Evolutionary conservation across 805 yeast species (phyloP), one percentile per base, ranked within the genome.

Genomic region (Metschnikowia continentalis): DNA sequence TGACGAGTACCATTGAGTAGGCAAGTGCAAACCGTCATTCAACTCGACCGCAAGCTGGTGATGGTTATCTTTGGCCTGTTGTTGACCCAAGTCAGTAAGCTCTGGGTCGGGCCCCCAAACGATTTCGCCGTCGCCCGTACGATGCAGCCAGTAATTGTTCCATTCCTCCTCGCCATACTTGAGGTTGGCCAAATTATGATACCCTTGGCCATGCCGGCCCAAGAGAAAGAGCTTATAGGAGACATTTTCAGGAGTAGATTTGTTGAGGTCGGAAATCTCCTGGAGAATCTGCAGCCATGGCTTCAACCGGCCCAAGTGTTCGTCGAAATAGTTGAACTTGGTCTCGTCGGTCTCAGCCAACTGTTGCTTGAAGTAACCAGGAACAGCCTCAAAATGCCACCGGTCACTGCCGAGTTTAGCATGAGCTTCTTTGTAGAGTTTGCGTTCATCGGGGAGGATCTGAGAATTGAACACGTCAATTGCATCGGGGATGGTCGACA

Each of bases 131-230:
- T 79, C 79, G 2, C 80, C 79, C 42, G 67, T 63, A 32, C 68
- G 50, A 39, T 65, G 66, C 41, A 75, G 68, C 79, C 80, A 78
- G 53, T 74, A 61, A 42, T 67, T 68, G 50, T 76, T 71, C 81
- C 81, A 78, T 13, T 58, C 71, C 35, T 67, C 61, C 35, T 71
- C 68, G 14, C 82, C 83, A 57, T 78, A 78, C 46, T 65, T 67
- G 15, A 66, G 46, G 56, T 76, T 76, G 26, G 78, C 80, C 49
- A 68, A 60, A 57, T 79, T 79, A 58, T 79, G 83, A 58, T 58
- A 77, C 1, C 83, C 83, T 54, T 79, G 80, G 4, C 82, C 83
- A 54, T 79, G 83, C 47, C 83, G 70, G 5, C 78, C 81, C 35
- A 78, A 65, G 52, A 72, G 72, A 37, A 79, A 61, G 10, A 79